Base-by-base conservation (phyloP, 2,329 filamentous ascomycete genomes). In the Pyrenophora graminea region DNA sequence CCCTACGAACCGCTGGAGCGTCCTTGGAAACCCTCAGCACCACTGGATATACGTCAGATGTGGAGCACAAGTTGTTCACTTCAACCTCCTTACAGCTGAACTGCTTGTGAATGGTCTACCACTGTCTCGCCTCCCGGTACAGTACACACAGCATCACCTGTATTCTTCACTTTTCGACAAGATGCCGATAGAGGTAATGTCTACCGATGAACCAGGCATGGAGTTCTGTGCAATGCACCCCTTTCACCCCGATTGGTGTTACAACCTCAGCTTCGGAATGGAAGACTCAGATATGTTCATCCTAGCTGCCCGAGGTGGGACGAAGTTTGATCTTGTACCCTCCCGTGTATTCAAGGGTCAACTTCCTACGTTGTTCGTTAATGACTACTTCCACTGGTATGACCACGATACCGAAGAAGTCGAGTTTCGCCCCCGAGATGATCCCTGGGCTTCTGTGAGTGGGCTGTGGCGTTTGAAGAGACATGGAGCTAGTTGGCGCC, bases 61-160 rank as follows among this genome's bases (percentile, higher is more conserved):
- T n/a, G 33, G 15, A 3, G 33, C 1, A 36, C 33, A 7, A 17
- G n/a, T 4, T 36, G n/a, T 30, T 13, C 75, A 80, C 21, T 79
- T 79, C 55, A 82, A 83, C 53, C 41, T 83, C 0, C 55, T 86
- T 2, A 79, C 74, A 0, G 82, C 79, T 0, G 71, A 79, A 19
- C 66, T 87, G 0, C 71, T 84, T 0, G 75, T 85, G 0, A 74
- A 84, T 48, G 82, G 82, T 0, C 36, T 69, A 1, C 82, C 80
- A 0, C 56, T 84, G 0, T 63, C 74, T 3, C 74, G 78, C 2
- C 70, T 85, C 0, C 82, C 82, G 0, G 2, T 9, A 0, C 53
- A 74, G 0, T 85, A 82, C 41, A 70, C 77, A 30, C 6, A 12
- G 0, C 71, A 82, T 44, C 6, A 58, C 0, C 67, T 66, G 0